Conservation (phyloP, 1,139 yeast species). For the Yamadazyma dushanensis region DNA sequence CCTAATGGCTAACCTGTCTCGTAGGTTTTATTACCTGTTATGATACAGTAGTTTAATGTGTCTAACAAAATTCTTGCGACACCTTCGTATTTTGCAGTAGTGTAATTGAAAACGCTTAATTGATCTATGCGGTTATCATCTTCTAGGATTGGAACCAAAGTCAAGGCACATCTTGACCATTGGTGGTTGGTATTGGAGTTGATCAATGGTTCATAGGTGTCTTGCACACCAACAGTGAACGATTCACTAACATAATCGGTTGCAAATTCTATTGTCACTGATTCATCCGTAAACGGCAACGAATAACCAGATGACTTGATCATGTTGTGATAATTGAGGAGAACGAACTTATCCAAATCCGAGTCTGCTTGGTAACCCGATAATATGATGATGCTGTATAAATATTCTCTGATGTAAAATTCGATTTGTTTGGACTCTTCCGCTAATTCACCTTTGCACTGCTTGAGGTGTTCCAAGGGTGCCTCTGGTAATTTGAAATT, state of each 20-base stretch:
- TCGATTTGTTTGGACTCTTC: slow-evolving; percentile 19
- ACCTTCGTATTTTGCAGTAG: slow-evolving; percentile 16
- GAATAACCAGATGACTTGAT: slow-evolving; percentile 24
- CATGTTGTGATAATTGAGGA: slow-evolving; percentile 20
- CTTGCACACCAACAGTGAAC: slow-evolving; percentile 15
- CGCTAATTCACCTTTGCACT: slow-evolving; percentile 9
- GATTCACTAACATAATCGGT: slow-evolving; percentile 13
- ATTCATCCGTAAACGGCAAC: slow-evolving; percentile 14
- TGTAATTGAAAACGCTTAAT: slow-evolving; percentile 30
- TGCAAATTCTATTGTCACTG: slow-evolving; percentile 7
- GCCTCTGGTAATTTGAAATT: slow-evolving; percentile 6
- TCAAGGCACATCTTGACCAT: slow-evolving; percentile 41
- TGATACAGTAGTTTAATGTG: slow-evolving; percentile 30
- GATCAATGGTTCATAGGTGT: slow-evolving; percentile 18
- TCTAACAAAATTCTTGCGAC: slow-evolving; percentile 19
- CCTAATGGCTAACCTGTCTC: slow-evolving; percentile 3
- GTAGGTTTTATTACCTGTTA: slow-evolving; percentile 31
- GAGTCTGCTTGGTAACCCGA: slow-evolving; percentile 8
- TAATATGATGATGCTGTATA: slow-evolving; percentile 19
- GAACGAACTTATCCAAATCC: slow-evolving; percentile 29
- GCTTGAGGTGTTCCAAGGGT: slow-evolving; percentile 3
- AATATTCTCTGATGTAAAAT: slow-evolving; percentile 15
- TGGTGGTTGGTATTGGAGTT: slow-evolving; percentile 33
- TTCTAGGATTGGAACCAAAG: slow-evolving; percentile 39
- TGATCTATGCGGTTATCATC: slow-evolving; percentile 37